Evolutionary conservation across 768 basidiomycete species (phyloP), one percentile per base, ranked within the genome.

Genomic region (Peribolospora kevripleyi): DNA sequence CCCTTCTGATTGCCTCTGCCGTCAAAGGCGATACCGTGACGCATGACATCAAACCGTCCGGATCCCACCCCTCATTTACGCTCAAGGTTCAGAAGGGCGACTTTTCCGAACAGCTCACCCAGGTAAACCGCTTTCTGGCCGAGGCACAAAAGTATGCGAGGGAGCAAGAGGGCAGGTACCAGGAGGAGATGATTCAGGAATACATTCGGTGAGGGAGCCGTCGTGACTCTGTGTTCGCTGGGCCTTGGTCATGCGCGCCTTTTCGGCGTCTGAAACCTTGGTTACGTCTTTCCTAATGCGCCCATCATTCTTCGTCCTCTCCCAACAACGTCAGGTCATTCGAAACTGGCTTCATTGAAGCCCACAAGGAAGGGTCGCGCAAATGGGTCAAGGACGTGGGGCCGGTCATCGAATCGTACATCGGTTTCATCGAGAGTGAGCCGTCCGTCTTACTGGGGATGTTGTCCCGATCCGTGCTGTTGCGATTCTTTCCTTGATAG

Each of bases 381-480:
- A 71, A 77, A 58, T 90, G 85, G 85, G 85, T 90, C 37, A 79
- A 81, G 67, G 85, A 90, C 63, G 69, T 83, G 25, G 81, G 84
- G 0, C 85, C 85, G 4, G 80, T 82, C 42, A 85, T 90, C 13
- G 85, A 88, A 67, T 81, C 77, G 40, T 86, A 87, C 66, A 78
- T 87, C 55, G 84, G 84, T 51, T n/a, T n/a, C n/a, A n/a, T n/a
- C n/a, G n/a, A n/a, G n/a, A n/a, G n/a, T n/a, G n/a, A n/a, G n/a
- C n/a, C n/a, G n/a, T n/a, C n/a, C n/a, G n/a, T n/a, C n/a, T n/a
- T n/a, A n/a, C n/a, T n/a, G n/a, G n/a, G n/a, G n/a, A n/a, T n/a
- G n/a, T n/a, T n/a, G n/a, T n/a, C n/a, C n/a, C n/a, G n/a, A n/a
- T n/a, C n/a, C n/a, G n/a, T n/a, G n/a, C n/a, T n/a, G n/a, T n/a